These are phyloP conservation scores for Lepidium didymum DNA, from an alignment of 345 rosid genomes.

Conservation along the genomic window DNA sequence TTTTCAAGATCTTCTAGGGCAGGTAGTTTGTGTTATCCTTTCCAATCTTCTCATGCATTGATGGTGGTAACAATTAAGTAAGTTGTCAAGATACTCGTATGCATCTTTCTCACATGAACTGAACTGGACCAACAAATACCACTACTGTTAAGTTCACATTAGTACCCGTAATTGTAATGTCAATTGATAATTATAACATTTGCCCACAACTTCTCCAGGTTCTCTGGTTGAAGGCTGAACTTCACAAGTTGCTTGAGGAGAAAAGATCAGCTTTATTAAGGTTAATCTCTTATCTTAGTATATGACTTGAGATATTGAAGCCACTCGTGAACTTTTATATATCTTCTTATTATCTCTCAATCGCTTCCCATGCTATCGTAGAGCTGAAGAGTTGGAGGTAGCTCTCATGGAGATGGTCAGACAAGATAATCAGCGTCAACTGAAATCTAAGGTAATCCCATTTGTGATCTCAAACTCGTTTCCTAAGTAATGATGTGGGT, in stretches of 20 bases:
- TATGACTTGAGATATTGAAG: conserved; percentile 1
- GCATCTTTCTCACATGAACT: not conserved
- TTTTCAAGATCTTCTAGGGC: conserved; percentile 81
- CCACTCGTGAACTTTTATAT: not conserved
- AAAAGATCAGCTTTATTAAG: conserved; percentile 81
- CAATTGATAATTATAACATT: not conserved
- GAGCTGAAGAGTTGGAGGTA: conserved; percentile 97
- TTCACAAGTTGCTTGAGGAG: conserved; percentile 81
- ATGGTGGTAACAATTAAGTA: not conserved
- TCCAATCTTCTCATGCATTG: not conserved
- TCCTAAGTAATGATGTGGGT: not conserved
- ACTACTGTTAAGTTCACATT: not conserved
- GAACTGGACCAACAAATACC: not conserved
- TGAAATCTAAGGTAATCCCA: conserved; percentile 72
- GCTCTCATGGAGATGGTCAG: conserved; percentile 99
- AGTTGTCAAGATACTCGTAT: not conserved
- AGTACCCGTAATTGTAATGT: not conserved
- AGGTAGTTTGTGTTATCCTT: conserved; percentile 43
- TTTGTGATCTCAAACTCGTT: not conserved
- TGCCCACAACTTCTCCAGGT: conserved; percentile 43
- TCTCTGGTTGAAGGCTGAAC: conserved; percentile 74
- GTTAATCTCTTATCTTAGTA: conserved; percentile 30
- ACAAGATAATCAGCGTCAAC: conserved; percentile 79
- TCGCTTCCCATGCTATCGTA: conserved; percentile 27
- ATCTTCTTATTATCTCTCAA: not conserved